Percentiles rank a stretch among this genome's conserved stretches.
Conservation (phyloP, 306 rosid genomes). For the Vigna hirtella region DNA sequence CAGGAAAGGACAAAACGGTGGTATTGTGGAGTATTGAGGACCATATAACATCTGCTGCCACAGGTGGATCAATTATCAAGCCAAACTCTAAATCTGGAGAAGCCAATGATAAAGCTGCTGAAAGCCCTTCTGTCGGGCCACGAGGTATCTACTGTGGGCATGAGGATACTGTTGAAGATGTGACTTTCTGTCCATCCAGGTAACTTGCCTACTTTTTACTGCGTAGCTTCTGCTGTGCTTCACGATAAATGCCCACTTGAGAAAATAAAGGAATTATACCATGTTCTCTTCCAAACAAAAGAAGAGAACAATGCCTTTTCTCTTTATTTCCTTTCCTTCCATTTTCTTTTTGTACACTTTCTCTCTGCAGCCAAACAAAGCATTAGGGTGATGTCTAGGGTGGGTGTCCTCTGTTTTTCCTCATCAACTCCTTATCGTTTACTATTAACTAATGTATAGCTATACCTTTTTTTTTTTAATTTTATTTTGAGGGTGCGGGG, state of each 20-base stretch:
- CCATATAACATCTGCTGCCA: constrained; percentile 77
- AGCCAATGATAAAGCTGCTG: constrained; percentile 72
- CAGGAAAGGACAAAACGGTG: constrained; percentile 97
- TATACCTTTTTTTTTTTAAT: not conserved
- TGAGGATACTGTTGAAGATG: constrained; percentile 98
- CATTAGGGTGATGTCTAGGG: constrained; percentile 1
- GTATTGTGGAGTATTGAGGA: constrained; percentile 99
- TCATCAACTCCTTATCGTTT: constrained; percentile 6
- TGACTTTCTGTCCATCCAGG: constrained; percentile 97
- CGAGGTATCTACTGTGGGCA: constrained; percentile 93
- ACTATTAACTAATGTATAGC: constrained; percentile 13
- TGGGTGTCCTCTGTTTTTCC: not conserved
- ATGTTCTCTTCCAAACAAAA: not conserved
- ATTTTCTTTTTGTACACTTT: not conserved
- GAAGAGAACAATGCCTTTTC: not conserved
- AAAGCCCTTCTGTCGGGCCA: constrained; percentile 92
- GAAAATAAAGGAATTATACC: not conserved
- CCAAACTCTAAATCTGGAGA: constrained; percentile 72
- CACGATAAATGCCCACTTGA: not conserved
- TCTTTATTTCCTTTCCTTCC: not conserved
- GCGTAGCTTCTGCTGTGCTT: constrained; percentile 15
- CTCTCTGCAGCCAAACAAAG: not conserved
- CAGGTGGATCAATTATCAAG: constrained; percentile 83
- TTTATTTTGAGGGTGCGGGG: not conserved
- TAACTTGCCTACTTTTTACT: constrained; percentile 41